These are phyloP conservation scores for Uromyces viciae-fabae DNA, from an alignment of 1,284 basidiomycete genomes.

Conservation along the genomic window DNA sequence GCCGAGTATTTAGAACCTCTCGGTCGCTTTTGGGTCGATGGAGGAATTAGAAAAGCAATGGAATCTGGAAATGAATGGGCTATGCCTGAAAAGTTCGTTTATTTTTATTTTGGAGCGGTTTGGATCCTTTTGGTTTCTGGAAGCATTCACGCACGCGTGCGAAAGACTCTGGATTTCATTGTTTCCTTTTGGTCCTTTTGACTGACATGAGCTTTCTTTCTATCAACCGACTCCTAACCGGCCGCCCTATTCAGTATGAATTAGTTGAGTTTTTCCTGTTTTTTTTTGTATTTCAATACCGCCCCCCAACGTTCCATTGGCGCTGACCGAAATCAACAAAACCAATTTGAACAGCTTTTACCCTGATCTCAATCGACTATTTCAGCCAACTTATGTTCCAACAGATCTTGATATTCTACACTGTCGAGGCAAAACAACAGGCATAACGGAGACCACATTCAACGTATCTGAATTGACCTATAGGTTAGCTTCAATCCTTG, in stretches of 20 bases:
- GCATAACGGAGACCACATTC: constrained; percentile 88
- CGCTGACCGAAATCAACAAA: neutral
- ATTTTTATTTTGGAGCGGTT: too few relatives aligned
- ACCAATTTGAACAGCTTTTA: constrained; percentile 62
- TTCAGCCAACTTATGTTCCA: constrained; percentile 67
- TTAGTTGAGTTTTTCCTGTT: constrained; percentile 1
- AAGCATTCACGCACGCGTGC: neutral
- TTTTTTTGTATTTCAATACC: too few relatives aligned
- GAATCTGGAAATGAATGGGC: constrained; percentile 76
- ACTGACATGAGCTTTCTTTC: neutral
- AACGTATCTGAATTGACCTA: constrained; percentile 54
- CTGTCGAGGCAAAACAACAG: constrained; percentile 79
- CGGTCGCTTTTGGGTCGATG: constrained; percentile 71
- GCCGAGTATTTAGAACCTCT: constrained; percentile 65
- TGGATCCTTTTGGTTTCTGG: constrained; percentile 61
- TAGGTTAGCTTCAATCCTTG: constrained; percentile 3
- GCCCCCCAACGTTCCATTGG: neutral
- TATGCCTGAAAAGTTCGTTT: constrained; percentile 68
- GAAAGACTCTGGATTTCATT: neutral
- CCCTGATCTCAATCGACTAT: constrained; percentile 71
- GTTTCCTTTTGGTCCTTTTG: too few relatives aligned
- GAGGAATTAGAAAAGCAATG: constrained; percentile 69
- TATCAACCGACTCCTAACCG: neutral
- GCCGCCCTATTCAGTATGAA: constrained; percentile 47
- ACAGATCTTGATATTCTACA: constrained; percentile 64